Evolutionary conservation across 2,329 filamentous ascomycete species (phyloP).

Genomic region (Phyllachora maydis): DNA sequence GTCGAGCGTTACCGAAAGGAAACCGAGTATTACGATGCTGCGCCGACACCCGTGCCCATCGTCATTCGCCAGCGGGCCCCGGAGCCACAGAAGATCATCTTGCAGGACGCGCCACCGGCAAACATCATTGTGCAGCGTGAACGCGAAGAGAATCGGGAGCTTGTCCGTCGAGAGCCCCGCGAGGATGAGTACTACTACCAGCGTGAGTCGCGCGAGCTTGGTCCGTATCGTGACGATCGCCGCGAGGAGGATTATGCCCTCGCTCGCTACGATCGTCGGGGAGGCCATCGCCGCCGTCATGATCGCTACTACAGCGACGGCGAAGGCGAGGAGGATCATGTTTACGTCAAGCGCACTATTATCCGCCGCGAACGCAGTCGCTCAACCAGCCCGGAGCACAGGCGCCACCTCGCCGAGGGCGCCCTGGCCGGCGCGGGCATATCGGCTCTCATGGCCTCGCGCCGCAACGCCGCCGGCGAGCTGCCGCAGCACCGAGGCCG

Average conservation of each 20-base stretch:
- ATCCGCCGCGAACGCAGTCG: constrained; percentile 28
- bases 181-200: constrained; percentile 31
- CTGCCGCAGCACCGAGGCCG: constrained; percentile 28
- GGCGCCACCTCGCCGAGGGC: constrained; percentile 40
- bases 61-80: constrained; percentile 33
- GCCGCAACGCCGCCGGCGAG: constrained; percentile 28
- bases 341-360: constrained; percentile 20
- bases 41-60: constrained; percentile 24
- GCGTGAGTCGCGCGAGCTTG: constrained; percentile 21
- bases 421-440: constrained; percentile 41
- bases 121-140: constrained; percentile 21
- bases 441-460: constrained; percentile 34
- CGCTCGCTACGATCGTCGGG: constrained; percentile 11
- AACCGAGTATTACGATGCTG: constrained; percentile 37
- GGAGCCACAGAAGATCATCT: constrained; percentile 39
- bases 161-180: constrained; percentile 13
- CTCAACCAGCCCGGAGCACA: constrained; percentile 24
- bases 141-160: constrained; percentile 17
- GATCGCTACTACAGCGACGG: constrained; percentile 13
- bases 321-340: constrained; percentile 15
- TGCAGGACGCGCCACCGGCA: constrained; percentile 33
- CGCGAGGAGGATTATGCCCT: constrained; percentile 13
- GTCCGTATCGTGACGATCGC: constrained; percentile 14
- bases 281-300: constrained; percentile 13
- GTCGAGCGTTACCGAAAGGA: constrained; percentile 39